Conservation (phyloP, 1,284 basidiomycete species). For the Rhodotorula sp. region DNA sequence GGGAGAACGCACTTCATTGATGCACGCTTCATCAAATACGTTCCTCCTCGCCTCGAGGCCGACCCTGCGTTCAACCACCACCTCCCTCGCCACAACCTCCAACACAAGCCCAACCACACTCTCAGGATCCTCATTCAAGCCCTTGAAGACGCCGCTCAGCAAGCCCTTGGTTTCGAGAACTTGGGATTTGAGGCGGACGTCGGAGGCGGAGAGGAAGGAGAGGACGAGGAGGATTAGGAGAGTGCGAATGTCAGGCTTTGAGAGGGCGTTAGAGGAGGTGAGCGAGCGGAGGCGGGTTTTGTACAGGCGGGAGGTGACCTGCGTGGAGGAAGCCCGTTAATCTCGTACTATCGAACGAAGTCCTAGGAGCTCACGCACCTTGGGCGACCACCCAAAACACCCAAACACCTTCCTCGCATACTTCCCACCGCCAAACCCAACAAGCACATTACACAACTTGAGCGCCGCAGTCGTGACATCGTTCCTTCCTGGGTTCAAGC, state of each 20-base stretch:
- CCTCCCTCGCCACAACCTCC: constrained; percentile 23
- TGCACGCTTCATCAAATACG: constrained; percentile 32
- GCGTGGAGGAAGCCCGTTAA: background rate
- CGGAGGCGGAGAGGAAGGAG: constrained; percentile 29
- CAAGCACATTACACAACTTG: constrained; percentile 35
- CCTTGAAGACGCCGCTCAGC: constrained; percentile 33
- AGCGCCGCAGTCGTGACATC: constrained; percentile 37
- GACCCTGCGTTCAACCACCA: constrained; percentile 26
- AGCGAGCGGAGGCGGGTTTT: constrained; percentile 32
- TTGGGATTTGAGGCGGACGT: constrained; percentile 31
- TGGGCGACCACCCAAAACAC: constrained; percentile 28
- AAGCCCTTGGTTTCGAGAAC: constrained; percentile 38
- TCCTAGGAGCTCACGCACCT: constrained; percentile 8
- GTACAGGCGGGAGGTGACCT: constrained; percentile 36
- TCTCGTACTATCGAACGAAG: too few relatives aligned
- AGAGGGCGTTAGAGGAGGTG: constrained; percentile 19
- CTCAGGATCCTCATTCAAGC: constrained; percentile 34
- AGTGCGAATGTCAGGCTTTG: constrained; percentile 39
- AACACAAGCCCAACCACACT: constrained; percentile 34
- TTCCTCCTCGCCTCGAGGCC: constrained; percentile 32
- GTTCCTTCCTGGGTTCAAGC: constrained; percentile 39
- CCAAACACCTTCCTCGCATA: constrained; percentile 32
- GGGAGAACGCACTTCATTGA: constrained; percentile 28
- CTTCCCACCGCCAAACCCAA: constrained; percentile 31
- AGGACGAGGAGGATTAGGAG: constrained; percentile 37